A percentile compares a stretch with the other conserved stretches of the same genome.
Evolutionary conservation across 495 filamentous ascomycete genomes (phyloP).

Genomic region (Daldinia decipiens): DNA sequence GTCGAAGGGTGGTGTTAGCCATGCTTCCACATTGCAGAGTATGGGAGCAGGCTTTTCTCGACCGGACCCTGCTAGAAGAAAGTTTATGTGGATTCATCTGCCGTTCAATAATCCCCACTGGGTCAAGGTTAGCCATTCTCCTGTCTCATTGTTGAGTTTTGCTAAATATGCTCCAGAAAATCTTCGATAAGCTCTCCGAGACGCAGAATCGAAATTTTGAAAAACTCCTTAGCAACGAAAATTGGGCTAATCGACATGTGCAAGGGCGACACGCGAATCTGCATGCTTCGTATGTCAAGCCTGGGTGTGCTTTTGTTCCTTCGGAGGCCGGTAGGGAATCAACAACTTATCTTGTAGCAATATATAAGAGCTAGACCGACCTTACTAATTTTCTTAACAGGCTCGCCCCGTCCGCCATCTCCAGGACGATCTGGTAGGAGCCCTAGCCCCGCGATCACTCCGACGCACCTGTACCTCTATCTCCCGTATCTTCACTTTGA

Average conservation of each 20-base stretch:
- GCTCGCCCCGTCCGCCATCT: conserved; percentile 43
- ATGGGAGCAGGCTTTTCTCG: conserved; percentile 53
- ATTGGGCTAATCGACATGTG: conserved; percentile 59
- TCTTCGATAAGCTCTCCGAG: conserved; percentile 52
- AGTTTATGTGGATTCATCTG: conserved; percentile 74
- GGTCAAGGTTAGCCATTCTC: conserved; percentile 59
- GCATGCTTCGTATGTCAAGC: conserved; percentile 59
- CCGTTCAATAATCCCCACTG: conserved; percentile 73
- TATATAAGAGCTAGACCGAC: conserved; percentile 36
- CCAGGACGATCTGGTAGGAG: conserved; percentile 39
- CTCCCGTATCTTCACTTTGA: conserved; percentile 72
- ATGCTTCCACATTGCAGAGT: conserved; percentile 35
- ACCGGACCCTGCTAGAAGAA: conserved; percentile 51
- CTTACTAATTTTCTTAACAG: conserved; percentile 32
- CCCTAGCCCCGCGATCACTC: conserved; percentile 54
- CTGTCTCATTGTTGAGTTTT: conserved; percentile 22
- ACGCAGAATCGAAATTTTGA: conserved; percentile 51
- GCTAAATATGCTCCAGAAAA: conserved; percentile 48
- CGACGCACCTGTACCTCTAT: conserved; percentile 57
- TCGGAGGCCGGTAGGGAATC: conserved; percentile 58
- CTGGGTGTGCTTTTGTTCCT: conserved; percentile 57
- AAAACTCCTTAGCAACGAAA: conserved; percentile 61
- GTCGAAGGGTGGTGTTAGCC: background rate
- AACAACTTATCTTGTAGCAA: conserved; percentile 15
- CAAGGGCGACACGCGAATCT: conserved; percentile 58